A percentile compares a stretch with the other conserved stretches of the same genome.
phyloP scores from a whole-genome alignment of 345 rosid species.

The Populus simonii region DNA sequence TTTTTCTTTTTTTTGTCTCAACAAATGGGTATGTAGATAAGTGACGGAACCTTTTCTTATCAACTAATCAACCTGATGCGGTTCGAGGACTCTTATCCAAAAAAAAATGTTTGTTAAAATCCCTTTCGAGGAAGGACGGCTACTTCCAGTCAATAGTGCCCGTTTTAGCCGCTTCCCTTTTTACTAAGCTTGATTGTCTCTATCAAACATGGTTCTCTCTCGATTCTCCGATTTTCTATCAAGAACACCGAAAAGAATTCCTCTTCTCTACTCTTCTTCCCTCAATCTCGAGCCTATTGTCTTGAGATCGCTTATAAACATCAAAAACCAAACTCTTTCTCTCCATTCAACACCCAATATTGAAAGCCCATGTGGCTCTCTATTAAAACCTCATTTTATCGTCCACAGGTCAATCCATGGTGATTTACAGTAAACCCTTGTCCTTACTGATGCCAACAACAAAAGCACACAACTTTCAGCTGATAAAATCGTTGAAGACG shows the following conservation, averaged over 20 bases:
- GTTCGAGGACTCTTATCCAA: too few relatives aligned
- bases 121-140: neutral
- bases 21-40: too few relatives aligned
- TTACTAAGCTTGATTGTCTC: neutral
- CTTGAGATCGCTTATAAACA: conserved; percentile 4
- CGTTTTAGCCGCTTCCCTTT: neutral
- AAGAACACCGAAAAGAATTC: conserved; percentile 12
- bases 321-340: conserved; percentile 8
- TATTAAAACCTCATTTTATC: conserved; percentile 14
- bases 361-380: neutral
- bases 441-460: neutral
- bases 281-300: neutral
- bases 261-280: conserved; percentile 4
- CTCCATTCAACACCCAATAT: conserved; percentile 12
- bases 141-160: too few relatives aligned
- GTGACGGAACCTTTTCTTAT: neutral
- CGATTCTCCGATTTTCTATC: conserved; percentile 18
- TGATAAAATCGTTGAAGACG: conserved; percentile 34
- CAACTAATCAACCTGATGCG: neutral
- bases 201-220: conserved; percentile 32
- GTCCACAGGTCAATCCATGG: conserved; percentile 24
- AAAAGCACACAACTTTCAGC: conserved; percentile 24
- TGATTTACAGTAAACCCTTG: conserved; percentile 13
- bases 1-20: too few relatives aligned
- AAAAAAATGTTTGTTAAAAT: neutral